These are phyloP conservation scores for Globisporangium parvum DNA, from an alignment of 352 stramenopile genomes.

Conservation along the genomic window DNA sequence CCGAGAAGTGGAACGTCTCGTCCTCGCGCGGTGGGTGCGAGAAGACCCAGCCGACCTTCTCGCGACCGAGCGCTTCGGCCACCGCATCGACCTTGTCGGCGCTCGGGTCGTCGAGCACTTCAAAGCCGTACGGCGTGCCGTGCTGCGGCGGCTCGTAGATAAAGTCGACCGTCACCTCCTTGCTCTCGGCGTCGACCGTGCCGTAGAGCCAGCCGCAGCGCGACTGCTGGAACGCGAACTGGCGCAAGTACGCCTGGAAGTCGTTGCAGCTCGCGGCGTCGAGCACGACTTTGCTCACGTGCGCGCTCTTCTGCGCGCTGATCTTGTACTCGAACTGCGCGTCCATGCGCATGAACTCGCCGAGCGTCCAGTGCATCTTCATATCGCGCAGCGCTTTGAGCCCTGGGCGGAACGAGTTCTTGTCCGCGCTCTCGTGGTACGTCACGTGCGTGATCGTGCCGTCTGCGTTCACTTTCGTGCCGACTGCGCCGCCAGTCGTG, in stretches of 20 bases:
- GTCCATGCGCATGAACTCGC: constrained; percentile 97
- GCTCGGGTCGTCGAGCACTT: constrained; percentile 90
- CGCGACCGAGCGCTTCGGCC: constrained; percentile 79
- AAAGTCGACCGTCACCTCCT: constrained; percentile 90
- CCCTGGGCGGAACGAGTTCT: constrained; percentile 92
- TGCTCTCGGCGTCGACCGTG: constrained; percentile 77
- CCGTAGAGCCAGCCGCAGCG: constrained; percentile 95
- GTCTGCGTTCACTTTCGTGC: constrained; percentile 76
- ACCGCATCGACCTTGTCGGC: constrained; percentile 82
- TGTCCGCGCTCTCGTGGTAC: constrained; percentile 66
- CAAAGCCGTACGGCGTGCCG: constrained; percentile 83
- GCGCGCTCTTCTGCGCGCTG: constrained; percentile 87
- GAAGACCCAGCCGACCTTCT: constrained; percentile 97
- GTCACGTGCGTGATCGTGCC: constrained; percentile 72
- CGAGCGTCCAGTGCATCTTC: constrained; percentile 98
- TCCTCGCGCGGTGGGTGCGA: constrained; percentile 94
- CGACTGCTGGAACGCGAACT: constrained; percentile 92
- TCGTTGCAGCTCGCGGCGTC: constrained; percentile 86
- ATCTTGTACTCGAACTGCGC: constrained; percentile 97
- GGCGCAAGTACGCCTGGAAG: constrained; percentile 89
- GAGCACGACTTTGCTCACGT: constrained; percentile 79
- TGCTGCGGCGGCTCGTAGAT: constrained; percentile 96
- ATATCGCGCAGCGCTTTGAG: constrained; percentile 95
- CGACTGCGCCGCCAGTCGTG: constrained; percentile 34
- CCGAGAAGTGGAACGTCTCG: constrained; percentile 93